Evolutionary conservation across 2,329 filamentous ascomycete species (phyloP).

Genomic region (Xylaria polymorpha): DNA sequence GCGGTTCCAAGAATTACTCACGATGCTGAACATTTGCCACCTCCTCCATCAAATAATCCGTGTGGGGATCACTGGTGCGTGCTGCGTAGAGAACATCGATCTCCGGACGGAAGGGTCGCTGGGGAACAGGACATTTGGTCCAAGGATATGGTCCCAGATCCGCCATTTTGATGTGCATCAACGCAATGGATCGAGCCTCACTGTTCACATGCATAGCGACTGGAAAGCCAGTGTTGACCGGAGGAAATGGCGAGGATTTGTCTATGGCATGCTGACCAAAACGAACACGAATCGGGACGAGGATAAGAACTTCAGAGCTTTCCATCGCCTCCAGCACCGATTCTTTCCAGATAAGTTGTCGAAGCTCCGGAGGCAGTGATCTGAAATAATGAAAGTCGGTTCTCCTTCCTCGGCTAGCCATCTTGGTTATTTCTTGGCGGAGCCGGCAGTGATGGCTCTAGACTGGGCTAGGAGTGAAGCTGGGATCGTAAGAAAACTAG

Average conservation of each 20-base stretch:
- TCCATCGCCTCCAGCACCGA: constrained; percentile 24
- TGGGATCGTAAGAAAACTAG: background rate
- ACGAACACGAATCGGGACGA: background rate
- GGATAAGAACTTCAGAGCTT: constrained; percentile 34
- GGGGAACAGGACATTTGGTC: constrained; percentile 25
- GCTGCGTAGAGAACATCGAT: constrained; percentile 37
- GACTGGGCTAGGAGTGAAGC: background rate
- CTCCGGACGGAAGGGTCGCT: constrained; percentile 36
- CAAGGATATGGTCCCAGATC: constrained; percentile 12
- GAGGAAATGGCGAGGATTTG: background rate
- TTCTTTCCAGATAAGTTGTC: constrained; percentile 38
- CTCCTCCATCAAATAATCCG: background rate
- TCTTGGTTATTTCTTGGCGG: background rate
- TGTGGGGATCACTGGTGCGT: background rate
- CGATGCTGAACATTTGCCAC: constrained; percentile 9
- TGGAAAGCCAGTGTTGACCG: constrained; percentile 33
- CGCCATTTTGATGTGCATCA: background rate
- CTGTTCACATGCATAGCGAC: constrained; percentile 32
- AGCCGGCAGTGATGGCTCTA: background rate
- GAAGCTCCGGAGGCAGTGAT: constrained; percentile 37
- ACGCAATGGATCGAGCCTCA: constrained; percentile 29
- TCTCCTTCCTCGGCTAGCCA: background rate
- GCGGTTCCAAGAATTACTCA: background rate
- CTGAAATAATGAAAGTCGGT: constrained; percentile 32
- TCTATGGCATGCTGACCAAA: background rate